Evolutionary conservation across 805 yeast species (phyloP).

Genomic region (Candida schatavii): DNA sequence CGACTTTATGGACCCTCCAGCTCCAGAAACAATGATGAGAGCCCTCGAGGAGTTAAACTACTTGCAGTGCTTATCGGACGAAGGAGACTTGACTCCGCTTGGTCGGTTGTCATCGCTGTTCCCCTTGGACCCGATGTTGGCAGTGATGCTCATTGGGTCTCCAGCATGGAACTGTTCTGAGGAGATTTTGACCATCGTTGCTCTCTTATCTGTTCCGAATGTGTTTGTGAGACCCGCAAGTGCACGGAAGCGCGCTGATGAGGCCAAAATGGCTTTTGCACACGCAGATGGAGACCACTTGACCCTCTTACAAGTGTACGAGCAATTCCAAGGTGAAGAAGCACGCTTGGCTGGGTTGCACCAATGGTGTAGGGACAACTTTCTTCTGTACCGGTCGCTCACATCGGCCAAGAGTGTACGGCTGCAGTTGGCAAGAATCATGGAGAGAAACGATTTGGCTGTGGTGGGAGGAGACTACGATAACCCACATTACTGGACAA

Average conservation of each 20-base stretch:
- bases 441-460: conserved; percentile 78
- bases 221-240: conserved; percentile 92
- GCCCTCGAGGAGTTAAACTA: conserved; percentile 94
- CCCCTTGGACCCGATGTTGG: conserved; percentile 94
- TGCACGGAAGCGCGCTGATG: conserved; percentile 88
- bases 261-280: conserved; percentile 80
- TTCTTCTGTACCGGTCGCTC: conserved; percentile 77
- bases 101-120: conserved; percentile 90
- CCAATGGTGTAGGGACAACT: conserved; percentile 92
- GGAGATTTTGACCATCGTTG: conserved; percentile 84
- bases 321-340: conserved; percentile 76
- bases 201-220: conserved; percentile 87
- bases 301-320: conserved; percentile 82
- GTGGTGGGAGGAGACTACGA: conserved; percentile 64
- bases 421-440: conserved; percentile 73
- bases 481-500: conserved; percentile 61
- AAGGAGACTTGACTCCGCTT: conserved; percentile 83
- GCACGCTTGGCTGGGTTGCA: conserved; percentile 62
- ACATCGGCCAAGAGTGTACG: conserved; percentile 86
- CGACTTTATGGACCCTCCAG: conserved; percentile 99
- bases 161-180: conserved; percentile 84
- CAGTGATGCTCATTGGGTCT: conserved; percentile 87
- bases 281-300: conserved; percentile 95
- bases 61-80: conserved; percentile 84
- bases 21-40: conserved; percentile 99